Evolutionary conservation across 225 moss, liverwort and hornwort genomes (phyloP).

Genomic region (Lunularia cruciata): DNA sequence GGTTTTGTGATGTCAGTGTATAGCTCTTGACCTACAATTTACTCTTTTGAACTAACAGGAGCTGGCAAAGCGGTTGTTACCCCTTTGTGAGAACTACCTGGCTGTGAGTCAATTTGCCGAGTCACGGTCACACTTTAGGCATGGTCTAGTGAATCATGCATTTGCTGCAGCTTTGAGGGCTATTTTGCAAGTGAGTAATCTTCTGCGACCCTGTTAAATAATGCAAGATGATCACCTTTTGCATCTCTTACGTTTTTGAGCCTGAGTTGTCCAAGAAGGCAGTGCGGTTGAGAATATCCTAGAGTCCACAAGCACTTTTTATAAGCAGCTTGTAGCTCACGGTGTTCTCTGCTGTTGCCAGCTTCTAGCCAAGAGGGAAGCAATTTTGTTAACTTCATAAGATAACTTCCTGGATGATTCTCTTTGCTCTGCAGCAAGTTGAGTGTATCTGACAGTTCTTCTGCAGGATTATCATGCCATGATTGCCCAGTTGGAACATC

Average conservation of each 20-base stretch:
- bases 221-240: too few species aligned
- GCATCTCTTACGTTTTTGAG: too few species aligned
- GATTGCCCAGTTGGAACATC: slow-evolving; percentile 97
- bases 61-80: slow-evolving; percentile 71
- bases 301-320: too few species aligned
- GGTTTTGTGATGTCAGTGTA: too few species aligned
- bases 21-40: too few species aligned
- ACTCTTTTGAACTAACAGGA: too few species aligned
- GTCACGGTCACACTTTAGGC: slow-evolving; percentile 72
- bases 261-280: too few species aligned
- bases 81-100: slow-evolving; percentile 83
- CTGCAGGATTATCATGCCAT: slow-evolving; percentile 91
- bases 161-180: slow-evolving; percentile 88
- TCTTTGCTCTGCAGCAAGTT: neutral
- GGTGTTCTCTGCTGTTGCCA: too few species aligned
- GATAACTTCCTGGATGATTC: neutral
- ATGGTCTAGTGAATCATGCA: slow-evolving; percentile 92
- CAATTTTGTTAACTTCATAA: too few species aligned
- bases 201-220: neutral
- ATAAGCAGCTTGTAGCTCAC: too few species aligned
- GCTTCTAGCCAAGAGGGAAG: too few species aligned
- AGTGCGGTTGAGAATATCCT: too few species aligned
- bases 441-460: neutral
- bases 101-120: slow-evolving; percentile 83
- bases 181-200: slow-evolving; percentile 69